phyloP scores from a whole-genome alignment of 148 eudicot species.

The Vaccinium myrtillus region DNA sequence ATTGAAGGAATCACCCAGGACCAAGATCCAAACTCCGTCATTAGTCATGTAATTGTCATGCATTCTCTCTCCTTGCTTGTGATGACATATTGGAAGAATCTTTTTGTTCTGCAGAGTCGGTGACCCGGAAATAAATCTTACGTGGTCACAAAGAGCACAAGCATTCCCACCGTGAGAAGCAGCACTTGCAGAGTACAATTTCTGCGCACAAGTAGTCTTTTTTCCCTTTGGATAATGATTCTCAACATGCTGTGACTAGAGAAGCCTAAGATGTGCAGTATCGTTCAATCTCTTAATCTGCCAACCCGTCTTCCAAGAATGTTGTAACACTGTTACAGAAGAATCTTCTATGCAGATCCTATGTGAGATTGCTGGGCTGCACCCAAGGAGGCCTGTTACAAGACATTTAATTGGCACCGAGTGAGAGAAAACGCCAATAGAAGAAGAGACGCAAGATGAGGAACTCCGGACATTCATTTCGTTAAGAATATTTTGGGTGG shows the following conservation, averaged over 20 bases:
- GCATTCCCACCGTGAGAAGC: constrained; percentile 9
- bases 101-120: constrained; percentile 7
- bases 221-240: background rate
- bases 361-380: constrained; percentile 69
- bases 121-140: constrained; percentile 24
- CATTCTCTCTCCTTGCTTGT: background rate
- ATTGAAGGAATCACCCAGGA: constrained; percentile 28
- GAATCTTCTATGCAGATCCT: constrained; percentile 93
- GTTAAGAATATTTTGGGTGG: constrained; percentile 33
- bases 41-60: background rate
- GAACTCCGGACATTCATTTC: constrained; percentile 38
- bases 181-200: constrained; percentile 6
- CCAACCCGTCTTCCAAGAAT: constrained; percentile 91
- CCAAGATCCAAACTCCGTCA: constrained; percentile 21
- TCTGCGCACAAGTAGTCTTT: background rate
- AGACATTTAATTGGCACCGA: constrained; percentile 82
- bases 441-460: constrained; percentile 33
- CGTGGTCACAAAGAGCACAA: constrained; percentile 13
- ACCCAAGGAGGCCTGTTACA: constrained; percentile 81
- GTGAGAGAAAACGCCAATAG: constrained; percentile 84
- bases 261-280: constrained; percentile 86
- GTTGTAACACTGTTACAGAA: constrained; percentile 82
- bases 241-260: constrained; percentile 31
- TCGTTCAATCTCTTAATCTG: constrained; percentile 95
- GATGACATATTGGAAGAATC: background rate